Evolutionary conservation across 495 filamentous ascomycete species (phyloP).

Genomic region (Penicillium odoratum): DNA sequence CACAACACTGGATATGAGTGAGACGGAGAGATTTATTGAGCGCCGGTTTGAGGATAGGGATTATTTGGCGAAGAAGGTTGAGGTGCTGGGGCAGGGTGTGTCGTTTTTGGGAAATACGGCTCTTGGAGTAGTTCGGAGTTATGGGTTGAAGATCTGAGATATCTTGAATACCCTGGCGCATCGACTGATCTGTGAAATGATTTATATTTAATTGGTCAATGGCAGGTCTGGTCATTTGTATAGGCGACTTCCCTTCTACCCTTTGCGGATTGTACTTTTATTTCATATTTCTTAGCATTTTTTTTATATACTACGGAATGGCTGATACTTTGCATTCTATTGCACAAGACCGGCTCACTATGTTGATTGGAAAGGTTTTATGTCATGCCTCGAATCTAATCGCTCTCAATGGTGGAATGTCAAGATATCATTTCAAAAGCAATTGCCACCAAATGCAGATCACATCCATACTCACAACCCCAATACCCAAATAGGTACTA

Average conservation of each 20-base stretch:
- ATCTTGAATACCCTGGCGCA: neutral
- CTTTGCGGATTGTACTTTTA: neutral
- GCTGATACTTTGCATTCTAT: neutral
- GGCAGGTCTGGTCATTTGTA: neutral
- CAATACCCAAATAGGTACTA: neutral
- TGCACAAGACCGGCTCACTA: too few species aligned
- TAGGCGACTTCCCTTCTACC: neutral
- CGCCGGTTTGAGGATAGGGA: constrained; percentile 70
- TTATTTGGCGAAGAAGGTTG: constrained; percentile 56
- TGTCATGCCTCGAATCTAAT: neutral
- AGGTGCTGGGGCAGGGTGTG: constrained; percentile 67
- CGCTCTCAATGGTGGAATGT: neutral
- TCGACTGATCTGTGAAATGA: neutral
- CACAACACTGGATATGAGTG: constrained; percentile 58
- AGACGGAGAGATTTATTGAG: constrained; percentile 78
- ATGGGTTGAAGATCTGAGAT: constrained; percentile 47
- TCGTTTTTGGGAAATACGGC: constrained; percentile 67
- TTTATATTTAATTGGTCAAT: neutral
- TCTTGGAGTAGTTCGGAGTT: constrained; percentile 45
- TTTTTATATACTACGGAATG: constrained; percentile 1
- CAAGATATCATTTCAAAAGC: constrained; percentile 2
- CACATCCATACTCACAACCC: neutral
- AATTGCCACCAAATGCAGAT: constrained; percentile 1
- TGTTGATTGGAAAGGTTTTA: neutral
- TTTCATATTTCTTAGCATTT: neutral